These are phyloP conservation scores for Austropuccinia psidii DNA, from an alignment of 1,284 basidiomycete species.

Conservation along the genomic window DNA sequence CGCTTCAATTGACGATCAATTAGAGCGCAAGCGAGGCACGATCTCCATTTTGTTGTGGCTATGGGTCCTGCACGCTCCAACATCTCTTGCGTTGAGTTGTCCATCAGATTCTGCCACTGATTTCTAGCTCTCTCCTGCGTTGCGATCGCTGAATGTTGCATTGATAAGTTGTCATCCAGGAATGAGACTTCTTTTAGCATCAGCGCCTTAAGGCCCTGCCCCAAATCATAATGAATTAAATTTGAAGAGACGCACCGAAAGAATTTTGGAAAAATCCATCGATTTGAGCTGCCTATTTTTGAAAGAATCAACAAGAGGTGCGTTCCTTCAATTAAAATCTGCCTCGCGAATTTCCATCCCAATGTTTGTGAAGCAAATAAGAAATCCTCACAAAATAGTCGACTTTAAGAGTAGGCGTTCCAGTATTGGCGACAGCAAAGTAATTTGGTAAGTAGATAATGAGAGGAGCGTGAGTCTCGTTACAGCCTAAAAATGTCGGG, in stretches of 20 bases:
- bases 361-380: not conserved
- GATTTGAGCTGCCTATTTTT: conserved; percentile 8
- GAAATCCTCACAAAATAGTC: conserved; percentile 6
- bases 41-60: not conserved
- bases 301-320: too few species aligned
- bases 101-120: not conserved
- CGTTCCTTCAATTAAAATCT: not conserved
- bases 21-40: conserved; percentile 23
- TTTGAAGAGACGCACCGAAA: conserved; percentile 23
- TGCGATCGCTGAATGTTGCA: conserved; percentile 14
- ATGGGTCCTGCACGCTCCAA: conserved; percentile 12
- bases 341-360: not conserved
- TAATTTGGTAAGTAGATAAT: conserved; percentile 34
- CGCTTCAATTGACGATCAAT: conserved; percentile 21
- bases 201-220: too few species aligned
- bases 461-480: not conserved
- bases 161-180: not conserved
- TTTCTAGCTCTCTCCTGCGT: not conserved
- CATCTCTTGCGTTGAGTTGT: not conserved
- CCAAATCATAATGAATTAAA: too few species aligned
- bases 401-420: conserved; percentile 17
- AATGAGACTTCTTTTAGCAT: not conserved
- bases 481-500: conserved; percentile 26
- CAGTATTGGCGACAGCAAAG: conserved; percentile 12
- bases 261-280: conserved; percentile 33